Evolutionary conservation across 2,329 filamentous ascomycete genomes (phyloP), one percentile per base, ranked within the genome.

Genomic region (Fusarium multiceps): DNA sequence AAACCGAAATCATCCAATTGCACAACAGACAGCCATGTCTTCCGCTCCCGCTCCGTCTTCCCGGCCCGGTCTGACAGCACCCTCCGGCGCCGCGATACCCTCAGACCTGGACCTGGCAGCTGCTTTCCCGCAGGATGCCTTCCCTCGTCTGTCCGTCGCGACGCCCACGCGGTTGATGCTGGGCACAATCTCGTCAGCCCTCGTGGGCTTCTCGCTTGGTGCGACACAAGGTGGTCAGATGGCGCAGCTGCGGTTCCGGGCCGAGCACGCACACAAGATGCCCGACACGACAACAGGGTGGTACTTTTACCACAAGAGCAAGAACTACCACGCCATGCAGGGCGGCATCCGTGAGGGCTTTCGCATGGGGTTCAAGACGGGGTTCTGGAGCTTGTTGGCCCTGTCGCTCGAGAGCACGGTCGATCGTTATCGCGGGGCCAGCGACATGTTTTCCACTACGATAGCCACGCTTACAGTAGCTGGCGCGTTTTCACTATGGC

Each of bases 281-380:
- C 96, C 96, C 21, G 90, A 88, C 6, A 90, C 90, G 2, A 90
- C 93, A 27, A 89, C 90, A 4, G 95, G 94, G 20, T 99, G 96
- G 96, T 99, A 95, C 78, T 88, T 98, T n/a, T 99, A 99, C 80
- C 95, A 98, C 84, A 98, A 98, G 82, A 93, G 90, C 78, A 98
- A 98, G 81, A 98, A 97, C 81, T 98, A 99, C 82, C 89, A 93
- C 75, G 87, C 92, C 54, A 90, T 93, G 74, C 86, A 92, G 23
- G 92, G 92, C 8, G 95, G 92, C 1, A 83, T 97, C 20, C 88
- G 88, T 55, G 93, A 97, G 75, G 96, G 93, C 0, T 74, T 93
- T 51, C 89, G 87, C 71, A 93, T 96, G 86, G 94, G 92, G 2
- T 78, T 82, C 32, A 89, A 87, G 72, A 85, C 97, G 8, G 88